These are phyloP conservation scores for Boletus smithii DNA, from an alignment of 1,284 basidiomycete species.

Conservation along the genomic window DNA sequence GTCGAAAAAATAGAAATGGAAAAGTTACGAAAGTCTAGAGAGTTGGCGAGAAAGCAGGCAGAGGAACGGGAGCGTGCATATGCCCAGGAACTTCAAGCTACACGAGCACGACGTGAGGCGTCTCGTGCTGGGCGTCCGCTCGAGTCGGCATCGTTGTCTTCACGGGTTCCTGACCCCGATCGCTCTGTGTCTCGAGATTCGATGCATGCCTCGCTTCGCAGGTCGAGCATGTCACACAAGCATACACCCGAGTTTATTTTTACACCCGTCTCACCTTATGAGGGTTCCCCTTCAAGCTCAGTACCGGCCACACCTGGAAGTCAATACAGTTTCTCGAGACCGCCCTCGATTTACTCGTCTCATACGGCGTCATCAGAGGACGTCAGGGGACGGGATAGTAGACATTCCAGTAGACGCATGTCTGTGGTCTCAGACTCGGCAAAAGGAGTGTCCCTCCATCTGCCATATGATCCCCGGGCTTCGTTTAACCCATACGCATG, in stretches of 20 bases:
- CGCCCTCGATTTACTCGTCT: slow-evolving; percentile 48
- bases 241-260: slow-evolving; percentile 42
- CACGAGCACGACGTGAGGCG: slow-evolving; percentile 58
- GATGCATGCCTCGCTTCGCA: slow-evolving; percentile 19
- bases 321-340: slow-evolving; percentile 42
- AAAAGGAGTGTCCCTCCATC: slow-evolving; percentile 34
- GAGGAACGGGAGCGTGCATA: slow-evolving; percentile 56
- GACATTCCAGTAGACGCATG: slow-evolving; percentile 39
- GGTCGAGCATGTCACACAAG: slow-evolving; percentile 41
- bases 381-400: slow-evolving; percentile 40
- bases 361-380: slow-evolving; percentile 56
- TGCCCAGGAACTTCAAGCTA: slow-evolving; percentile 58
- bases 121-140: slow-evolving; percentile 44
- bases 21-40: slow-evolving; percentile 51
- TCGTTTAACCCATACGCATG: slow-evolving; percentile 40
- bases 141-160: slow-evolving; percentile 21
- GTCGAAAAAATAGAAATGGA: slow-evolving; percentile 50
- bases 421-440: slow-evolving; percentile 43
- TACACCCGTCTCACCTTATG: slow-evolving; percentile 30
- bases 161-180: slow-evolving; percentile 41
- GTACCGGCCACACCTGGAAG: slow-evolving; percentile 34
- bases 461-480: slow-evolving; percentile 32
- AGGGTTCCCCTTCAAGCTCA: slow-evolving; percentile 49
- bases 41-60: slow-evolving; percentile 51
- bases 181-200: slow-evolving; percentile 41